Conservation (phyloP, 805 yeast genomes). For the Nakazawaea pomicola region DNA sequence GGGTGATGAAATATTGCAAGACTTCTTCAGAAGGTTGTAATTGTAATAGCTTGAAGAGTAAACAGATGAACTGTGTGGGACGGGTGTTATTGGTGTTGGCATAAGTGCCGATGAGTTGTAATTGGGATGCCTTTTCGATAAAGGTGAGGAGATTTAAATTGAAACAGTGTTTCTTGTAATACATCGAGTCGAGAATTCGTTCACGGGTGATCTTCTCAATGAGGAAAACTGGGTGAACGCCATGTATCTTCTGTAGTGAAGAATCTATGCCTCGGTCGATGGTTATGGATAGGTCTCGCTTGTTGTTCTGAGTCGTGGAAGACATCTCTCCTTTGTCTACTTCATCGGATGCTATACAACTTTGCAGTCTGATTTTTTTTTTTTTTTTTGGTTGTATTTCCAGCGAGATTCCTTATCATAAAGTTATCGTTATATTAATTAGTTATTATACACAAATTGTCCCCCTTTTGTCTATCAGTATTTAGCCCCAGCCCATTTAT, state of each 20-base stretch:
- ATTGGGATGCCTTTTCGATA: constrained; percentile 40
- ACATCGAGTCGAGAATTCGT: constrained; percentile 48
- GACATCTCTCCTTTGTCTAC: background rate
- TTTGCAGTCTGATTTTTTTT: too few relatives aligned
- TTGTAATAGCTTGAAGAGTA: constrained; percentile 73
- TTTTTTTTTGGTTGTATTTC: too few relatives aligned
- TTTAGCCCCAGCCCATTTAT: too few relatives aligned
- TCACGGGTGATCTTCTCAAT: constrained; percentile 57
- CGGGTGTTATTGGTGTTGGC: constrained; percentile 34
- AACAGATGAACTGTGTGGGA: constrained; percentile 72
- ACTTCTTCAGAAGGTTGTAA: constrained; percentile 63
- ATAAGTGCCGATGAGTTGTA: constrained; percentile 46
- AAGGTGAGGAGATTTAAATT: constrained; percentile 37
- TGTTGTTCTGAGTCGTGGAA: background rate
- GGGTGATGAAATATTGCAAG: constrained; percentile 46
- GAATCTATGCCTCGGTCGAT: constrained; percentile 31
- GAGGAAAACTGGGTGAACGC: constrained; percentile 43
- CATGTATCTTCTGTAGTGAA: constrained; percentile 28
- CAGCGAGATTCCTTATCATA: background rate
- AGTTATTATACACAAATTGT: too few relatives aligned
- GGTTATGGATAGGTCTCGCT: constrained; percentile 11
- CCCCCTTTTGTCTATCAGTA: too few relatives aligned
- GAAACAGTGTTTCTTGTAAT: constrained; percentile 55
- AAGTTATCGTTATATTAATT: too few relatives aligned
- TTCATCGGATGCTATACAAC: background rate